Percentiles rank a stretch among this genome's conserved stretches.
phyloP scores from a whole-genome alignment of 2,329 filamentous ascomycete genomes.

The Penicillium expansum region DNA sequence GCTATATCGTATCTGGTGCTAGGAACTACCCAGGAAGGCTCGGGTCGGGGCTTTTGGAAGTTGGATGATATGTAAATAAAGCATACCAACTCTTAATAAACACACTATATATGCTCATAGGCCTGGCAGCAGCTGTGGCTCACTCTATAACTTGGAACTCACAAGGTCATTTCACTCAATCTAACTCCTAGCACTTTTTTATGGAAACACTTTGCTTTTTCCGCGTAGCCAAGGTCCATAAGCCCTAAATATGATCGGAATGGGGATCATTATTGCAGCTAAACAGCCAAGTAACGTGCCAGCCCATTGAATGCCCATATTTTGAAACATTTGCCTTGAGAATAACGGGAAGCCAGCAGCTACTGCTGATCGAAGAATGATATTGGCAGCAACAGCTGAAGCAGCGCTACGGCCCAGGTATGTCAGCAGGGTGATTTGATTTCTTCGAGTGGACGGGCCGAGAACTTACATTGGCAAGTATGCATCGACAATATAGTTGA shows the following conservation, averaged over 20 bases:
- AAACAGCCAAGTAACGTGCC: conserved; percentile 35
- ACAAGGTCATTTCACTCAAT: too few relatives aligned
- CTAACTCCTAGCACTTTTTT: background rate
- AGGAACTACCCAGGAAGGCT: background rate
- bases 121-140: background rate
- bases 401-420: conserved; percentile 25
- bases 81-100: background rate
- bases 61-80: background rate
- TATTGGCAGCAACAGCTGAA: conserved; percentile 36
- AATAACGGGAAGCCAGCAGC: conserved; percentile 37
- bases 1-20: too few relatives aligned
- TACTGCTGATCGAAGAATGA: conserved; percentile 32
- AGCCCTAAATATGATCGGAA: conserved; percentile 27
- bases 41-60: background rate
- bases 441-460: background rate
- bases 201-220: conserved; percentile 19
- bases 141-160: background rate
- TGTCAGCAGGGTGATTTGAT: background rate
- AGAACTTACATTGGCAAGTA: conserved; percentile 37
- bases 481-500: conserved; percentile 37
- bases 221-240: conserved; percentile 28
- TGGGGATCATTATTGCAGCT: conserved; percentile 32
- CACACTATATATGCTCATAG: background rate
- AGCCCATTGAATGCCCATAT: conserved; percentile 36
- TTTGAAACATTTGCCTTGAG: conserved; percentile 34